Base-by-base conservation (phyloP, 2,329 filamentous ascomycete species). In the Nigrograna mackinnonii region DNA sequence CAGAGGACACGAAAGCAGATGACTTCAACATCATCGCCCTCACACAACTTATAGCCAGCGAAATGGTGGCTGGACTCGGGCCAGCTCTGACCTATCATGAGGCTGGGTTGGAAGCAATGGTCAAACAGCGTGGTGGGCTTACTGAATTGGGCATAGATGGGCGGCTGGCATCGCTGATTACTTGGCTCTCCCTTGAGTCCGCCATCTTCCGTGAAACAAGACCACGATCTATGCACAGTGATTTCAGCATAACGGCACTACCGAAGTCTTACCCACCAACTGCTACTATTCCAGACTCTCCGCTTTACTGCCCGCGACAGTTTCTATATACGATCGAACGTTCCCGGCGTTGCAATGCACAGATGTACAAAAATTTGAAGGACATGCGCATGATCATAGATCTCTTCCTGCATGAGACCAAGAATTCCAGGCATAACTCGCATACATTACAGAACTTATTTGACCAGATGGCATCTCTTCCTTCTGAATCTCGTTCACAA, bases 1-100 rank as follows among this genome's bases (percentile, higher is more conserved):
- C 68, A 35, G 47, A 54, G 2, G 39, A 45, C 3, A 39, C 52
- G 11, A 39, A 52, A 13, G 48, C 61, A 1, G 57, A 60, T 13
- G 67, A 70, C 36, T 54, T 47, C 38, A 69, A 67, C 28, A 57
- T 70, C 36, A 64, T 68, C 18, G 57, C 66, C 1, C 42, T 68
- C 22, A 62, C 60, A 6, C 67, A 70, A 31, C 53, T 70, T 7
- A 66, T 69, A 26, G 54, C 56, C 6, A 56, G 57, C 13, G 62
- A 66, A 32, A 57, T 69, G 1, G 64, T 69, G 14, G 52, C 50
- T 7, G 51, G 60, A 5, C 44, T 61, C 26, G 55, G 61, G 1
- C 43, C 41, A 14, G 22, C 47, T 14, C 49, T 60, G 33, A 18
- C 7, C 6, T 64, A 39, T 13, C 60, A 70, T 37, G 63, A 67